phyloP scores from a whole-genome alignment of 208 protist species.

The Leishmania braziliensis region DNA sequence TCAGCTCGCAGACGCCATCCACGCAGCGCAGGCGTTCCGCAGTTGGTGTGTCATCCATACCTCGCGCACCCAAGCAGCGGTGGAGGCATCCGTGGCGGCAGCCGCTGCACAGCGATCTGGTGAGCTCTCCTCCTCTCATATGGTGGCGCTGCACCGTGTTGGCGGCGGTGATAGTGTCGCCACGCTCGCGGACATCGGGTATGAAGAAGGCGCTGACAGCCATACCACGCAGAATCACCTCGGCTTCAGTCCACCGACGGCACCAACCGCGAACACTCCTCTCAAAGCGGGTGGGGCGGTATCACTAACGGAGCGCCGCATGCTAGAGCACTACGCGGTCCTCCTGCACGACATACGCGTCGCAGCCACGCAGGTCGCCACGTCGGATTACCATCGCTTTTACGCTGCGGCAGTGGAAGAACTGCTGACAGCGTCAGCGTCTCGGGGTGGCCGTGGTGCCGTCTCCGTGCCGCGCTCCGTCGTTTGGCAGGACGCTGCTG shows the following conservation, averaged over 20 bases:
- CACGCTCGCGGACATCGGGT: slow-evolving; percentile 5
- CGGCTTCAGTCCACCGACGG: background rate
- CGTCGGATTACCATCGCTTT: slow-evolving; percentile 5
- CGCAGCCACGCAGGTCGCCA: slow-evolving; percentile 14
- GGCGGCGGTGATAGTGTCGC: background rate
- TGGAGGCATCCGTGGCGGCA: background rate
- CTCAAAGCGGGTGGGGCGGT: background rate
- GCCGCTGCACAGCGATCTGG: background rate
- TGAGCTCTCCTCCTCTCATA: background rate
- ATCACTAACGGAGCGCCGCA: slow-evolving; percentile 14
- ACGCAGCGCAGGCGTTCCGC: slow-evolving; percentile 10
- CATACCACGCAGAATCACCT: background rate
- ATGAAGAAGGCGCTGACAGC: background rate
- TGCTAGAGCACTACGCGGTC: slow-evolving; percentile 19
- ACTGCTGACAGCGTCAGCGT: background rate
- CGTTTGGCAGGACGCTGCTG: slow-evolving; percentile 6
- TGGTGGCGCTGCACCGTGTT: background rate
- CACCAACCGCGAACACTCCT: background rate
- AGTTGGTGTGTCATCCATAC: background rate
- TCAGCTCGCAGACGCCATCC: slow-evolving; percentile 3
- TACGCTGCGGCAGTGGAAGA: slow-evolving; percentile 3
- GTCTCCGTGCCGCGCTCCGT: background rate
- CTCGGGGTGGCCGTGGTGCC: background rate
- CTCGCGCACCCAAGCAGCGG: background rate
- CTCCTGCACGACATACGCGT: slow-evolving; percentile 17